A percentile compares a stretch with the other conserved stretches of the same genome.
Evolutionary conservation across 2,329 filamentous ascomycete species (phyloP).

Genomic region (Colletotrichum sp.): DNA sequence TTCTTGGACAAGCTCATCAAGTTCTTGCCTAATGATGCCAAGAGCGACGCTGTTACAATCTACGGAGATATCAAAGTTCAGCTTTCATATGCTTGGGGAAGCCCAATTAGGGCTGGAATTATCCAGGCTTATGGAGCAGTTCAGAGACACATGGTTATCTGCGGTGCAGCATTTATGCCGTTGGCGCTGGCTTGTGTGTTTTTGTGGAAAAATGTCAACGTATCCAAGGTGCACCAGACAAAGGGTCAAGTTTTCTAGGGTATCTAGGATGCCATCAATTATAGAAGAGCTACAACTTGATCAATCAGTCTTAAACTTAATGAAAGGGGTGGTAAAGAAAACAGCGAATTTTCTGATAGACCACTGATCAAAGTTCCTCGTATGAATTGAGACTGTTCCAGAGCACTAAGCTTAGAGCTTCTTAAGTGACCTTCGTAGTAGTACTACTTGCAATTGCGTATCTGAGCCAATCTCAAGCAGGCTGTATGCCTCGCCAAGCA

Average conservation of each 20-base stretch:
- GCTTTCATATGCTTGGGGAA: slow-evolving; percentile 43
- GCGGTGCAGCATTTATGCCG: slow-evolving; percentile 19
- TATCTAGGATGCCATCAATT: rapidly evolving
- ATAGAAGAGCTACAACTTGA: neutral
- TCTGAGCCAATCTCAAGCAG: too few species aligned
- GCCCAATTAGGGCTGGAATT: slow-evolving; percentile 45
- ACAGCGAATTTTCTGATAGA: too few species aligned
- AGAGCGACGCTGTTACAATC: slow-evolving; percentile 50
- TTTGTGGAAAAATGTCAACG: slow-evolving; percentile 13
- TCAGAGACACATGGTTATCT: slow-evolving; percentile 45
- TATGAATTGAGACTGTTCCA: too few species aligned
- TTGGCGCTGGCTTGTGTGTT: slow-evolving; percentile 9
- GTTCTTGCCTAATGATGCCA: slow-evolving; percentile 39
- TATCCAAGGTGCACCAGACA: slow-evolving; percentile 13
- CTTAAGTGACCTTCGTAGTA: too few species aligned
- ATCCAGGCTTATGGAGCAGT: slow-evolving; percentile 50
- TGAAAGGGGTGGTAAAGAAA: too few species aligned
- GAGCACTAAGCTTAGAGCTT: too few species aligned
- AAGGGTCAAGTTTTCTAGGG: slow-evolving; percentile 14
- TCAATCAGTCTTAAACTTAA: neutral
- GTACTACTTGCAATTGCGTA: too few species aligned
- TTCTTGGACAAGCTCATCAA: slow-evolving; percentile 41
- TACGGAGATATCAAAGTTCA: slow-evolving; percentile 38
- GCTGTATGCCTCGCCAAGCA: too few species aligned
- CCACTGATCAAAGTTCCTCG: too few species aligned